Base-by-base conservation (phyloP, 805 yeast genomes). In the Priceomyces castillae region DNA sequence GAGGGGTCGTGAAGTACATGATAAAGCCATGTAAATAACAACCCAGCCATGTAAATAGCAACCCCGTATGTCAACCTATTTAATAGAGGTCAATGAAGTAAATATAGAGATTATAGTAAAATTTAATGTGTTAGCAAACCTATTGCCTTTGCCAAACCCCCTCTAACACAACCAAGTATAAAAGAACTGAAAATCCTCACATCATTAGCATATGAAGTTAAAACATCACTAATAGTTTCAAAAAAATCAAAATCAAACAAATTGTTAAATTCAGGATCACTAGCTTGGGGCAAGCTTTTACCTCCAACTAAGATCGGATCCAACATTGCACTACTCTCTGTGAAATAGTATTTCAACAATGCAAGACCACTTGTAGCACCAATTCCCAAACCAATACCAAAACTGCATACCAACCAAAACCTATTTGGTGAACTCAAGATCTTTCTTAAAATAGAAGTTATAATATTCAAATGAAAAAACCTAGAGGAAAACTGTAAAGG, bases 321-420 rank as follows among this genome's bases (percentile, higher is more conserved):
- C 10, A 19, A 4, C 7, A 34, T 12, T 12, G 37, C 25, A 12
- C 15, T 4, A 33, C 30, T 30, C 18, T 37, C 34, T 4, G 4
- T 16, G n/a, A 37, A 22, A 25, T 25, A 37, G 30, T 15, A 40
- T 11, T 34, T 31, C 6, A 40, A 38, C 15, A 55, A 53, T 4
- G 58, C 48, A 12, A 66, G 46, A 7, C 64, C 62, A 40, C 48
- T 56, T 10, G 67, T 57, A 31, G 61, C 34, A 1, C 75, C 74
- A 15, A 70, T 51, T 1, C 73, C 70, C 28, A 69, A 52, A 1
- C 74, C 74, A 17, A 68, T 22, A 1, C 69, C 51, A 45, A 69
- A 67, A 43, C 70, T 56, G 39, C 64, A 65, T 4, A 67, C 18
- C 9, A 65, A 20, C 58, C 64, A 61, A 6, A 57, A 39, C 6